phyloP scores from a whole-genome alignment of 257 asterid species.

The Mitragyna speciosa region DNA sequence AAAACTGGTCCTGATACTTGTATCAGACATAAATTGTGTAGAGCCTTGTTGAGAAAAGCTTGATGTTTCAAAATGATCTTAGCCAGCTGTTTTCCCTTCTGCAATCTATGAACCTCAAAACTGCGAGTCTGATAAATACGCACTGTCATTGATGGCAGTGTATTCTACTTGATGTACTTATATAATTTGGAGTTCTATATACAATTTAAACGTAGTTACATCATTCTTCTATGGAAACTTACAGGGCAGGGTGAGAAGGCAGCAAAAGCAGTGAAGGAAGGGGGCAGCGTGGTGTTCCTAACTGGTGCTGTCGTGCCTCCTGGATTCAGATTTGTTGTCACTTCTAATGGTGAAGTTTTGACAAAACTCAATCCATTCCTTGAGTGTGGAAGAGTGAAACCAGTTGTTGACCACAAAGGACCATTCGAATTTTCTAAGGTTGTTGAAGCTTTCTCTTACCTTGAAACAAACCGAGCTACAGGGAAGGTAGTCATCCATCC shows the following conservation, averaged over 20 bases:
- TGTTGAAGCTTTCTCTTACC: constrained; percentile 69
- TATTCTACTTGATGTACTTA: not conserved
- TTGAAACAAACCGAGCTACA: constrained; percentile 69
- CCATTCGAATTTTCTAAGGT: constrained; percentile 76
- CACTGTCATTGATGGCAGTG: not conserved
- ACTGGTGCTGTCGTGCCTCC: constrained; percentile 85
- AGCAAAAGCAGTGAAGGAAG: constrained; percentile 77
- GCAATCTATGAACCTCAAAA: not conserved
- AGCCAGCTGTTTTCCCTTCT: not conserved
- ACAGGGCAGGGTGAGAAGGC: constrained; percentile 90
- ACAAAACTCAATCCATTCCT: constrained; percentile 69
- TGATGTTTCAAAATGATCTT: not conserved
- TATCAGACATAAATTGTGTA: not conserved
- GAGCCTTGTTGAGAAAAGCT: not conserved
- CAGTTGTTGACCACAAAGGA: constrained; percentile 72
- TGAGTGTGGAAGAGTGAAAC: constrained; percentile 72
- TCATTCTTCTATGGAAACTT: not conserved
- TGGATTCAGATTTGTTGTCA: constrained; percentile 76
- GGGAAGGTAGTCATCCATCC: constrained; percentile 85
- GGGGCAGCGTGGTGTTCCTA: constrained; percentile 72
- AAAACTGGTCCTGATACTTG: not conserved
- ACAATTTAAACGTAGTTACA: not conserved
- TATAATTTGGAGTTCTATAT: not conserved
- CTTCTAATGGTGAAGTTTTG: constrained; percentile 67
- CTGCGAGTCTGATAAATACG: not conserved